Base-by-base conservation (phyloP, 2,329 filamentous ascomycete species). In the Mycocentrospora acerina region DNA sequence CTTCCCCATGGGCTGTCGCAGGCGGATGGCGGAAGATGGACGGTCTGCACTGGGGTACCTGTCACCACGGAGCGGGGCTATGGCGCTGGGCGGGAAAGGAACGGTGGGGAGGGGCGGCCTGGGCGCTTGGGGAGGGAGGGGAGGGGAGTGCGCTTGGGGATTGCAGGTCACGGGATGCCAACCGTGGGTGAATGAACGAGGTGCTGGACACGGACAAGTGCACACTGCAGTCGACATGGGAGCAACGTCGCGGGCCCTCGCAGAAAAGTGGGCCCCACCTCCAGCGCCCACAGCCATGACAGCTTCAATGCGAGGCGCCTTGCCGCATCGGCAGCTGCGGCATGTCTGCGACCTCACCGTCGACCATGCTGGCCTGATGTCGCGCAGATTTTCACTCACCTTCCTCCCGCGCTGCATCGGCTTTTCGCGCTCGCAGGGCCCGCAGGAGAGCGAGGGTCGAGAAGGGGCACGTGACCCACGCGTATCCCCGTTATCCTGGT, bases 1-100 rank as follows among this genome's bases (percentile, higher is more conserved):
- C 60, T 52, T 61, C 53, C 60, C 60, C 62, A 66, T 66, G 56
- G 52, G 57, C 57, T 46, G 44, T 48, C 43, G 46, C 45, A 46
- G 37, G 42, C 36, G 44, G 40, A 46, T 36, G 47, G 58, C 40
- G 39, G n/a, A n/a, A n/a, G n/a, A n/a, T n/a, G n/a, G n/a, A n/a
- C n/a, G n/a, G 29, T 37, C 42, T 40, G 36, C 36, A 13, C 30
- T 37, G 34, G 43, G 42, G 42, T 47, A 37, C 44, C 37, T 50
- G 44, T n/a, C n/a, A 37, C 44, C 45, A 30, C 25, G 39, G 39
- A 47, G 44, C 44, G 51, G 47, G 43, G 44, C 40, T 46, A 42
- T 44, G 41, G 45, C 38, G 44, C 46, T 42, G 42, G 26, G 36
- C 31, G 40, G 42, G 28, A 35, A 34, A 36, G 32, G 40, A 39